Percentiles rank a stretch among this genome's conserved stretches.
phyloP scores from a whole-genome alignment of 441 rosid species.

The Mallotus repandus region DNA sequence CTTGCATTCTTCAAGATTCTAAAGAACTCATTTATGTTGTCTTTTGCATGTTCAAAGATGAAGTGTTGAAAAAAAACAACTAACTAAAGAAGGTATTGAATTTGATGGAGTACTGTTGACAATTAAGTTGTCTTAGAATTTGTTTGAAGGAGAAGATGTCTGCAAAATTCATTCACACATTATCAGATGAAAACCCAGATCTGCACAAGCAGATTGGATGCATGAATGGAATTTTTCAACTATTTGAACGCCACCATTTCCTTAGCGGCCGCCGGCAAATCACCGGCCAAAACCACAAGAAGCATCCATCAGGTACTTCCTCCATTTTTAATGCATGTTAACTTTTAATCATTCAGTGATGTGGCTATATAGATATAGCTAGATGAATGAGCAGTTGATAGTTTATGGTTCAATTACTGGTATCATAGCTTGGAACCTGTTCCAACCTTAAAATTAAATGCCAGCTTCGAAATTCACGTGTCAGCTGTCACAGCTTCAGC shows the following conservation, averaged over 20 bases:
- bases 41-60: neutral
- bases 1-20: neutral
- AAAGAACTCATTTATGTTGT: neutral
- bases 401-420: neutral
- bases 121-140: slow-evolving; percentile 11
- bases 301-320: slow-evolving; percentile 55
- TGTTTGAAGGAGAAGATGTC: slow-evolving; percentile 49
- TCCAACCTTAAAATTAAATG: too few relatives aligned
- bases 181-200: slow-evolving; percentile 79
- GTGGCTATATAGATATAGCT: neutral
- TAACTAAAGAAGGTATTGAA: neutral
- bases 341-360: neutral
- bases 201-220: slow-evolving; percentile 88
- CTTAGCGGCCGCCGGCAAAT: slow-evolving; percentile 45
- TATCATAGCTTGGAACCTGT: neutral
- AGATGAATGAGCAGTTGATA: neutral
- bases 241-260: slow-evolving; percentile 72
- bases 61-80: slow-evolving; percentile 1
- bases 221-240: slow-evolving; percentile 82
- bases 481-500: neutral
- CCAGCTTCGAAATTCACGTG: neutral
- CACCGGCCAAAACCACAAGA: slow-evolving; percentile 40
- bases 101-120: neutral
- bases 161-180: slow-evolving; percentile 50
- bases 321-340: neutral